Evolutionary conservation across 106 monocot genomes (phyloP).

Genomic region (Iris macrosiphon): DNA sequence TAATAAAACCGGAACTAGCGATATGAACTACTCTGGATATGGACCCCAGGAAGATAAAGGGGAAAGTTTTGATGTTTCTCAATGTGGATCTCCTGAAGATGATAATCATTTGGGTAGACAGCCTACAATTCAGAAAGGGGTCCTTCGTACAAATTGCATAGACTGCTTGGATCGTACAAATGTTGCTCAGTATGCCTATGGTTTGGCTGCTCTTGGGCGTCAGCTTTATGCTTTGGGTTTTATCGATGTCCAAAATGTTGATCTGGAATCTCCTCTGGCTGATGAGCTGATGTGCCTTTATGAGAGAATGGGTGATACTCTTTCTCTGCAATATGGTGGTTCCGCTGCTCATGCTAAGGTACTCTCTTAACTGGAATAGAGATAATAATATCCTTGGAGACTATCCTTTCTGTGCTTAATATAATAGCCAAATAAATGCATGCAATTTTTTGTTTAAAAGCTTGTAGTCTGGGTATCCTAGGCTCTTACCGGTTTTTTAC

Average conservation of each 20-base stretch:
- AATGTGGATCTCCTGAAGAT: constrained; percentile 2
- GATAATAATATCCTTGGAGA: neutral
- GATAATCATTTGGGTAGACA: constrained; percentile 10
- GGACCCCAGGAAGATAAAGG: constrained; percentile 11
- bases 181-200: constrained; percentile 94
- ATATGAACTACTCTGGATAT: constrained; percentile 6
- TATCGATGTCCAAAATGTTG: constrained; percentile 48
- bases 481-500: too few relatives aligned
- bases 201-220: constrained; percentile 72
- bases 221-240: constrained; percentile 71
- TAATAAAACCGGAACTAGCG: neutral
- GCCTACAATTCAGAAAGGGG: constrained; percentile 56
- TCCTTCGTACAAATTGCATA: constrained; percentile 95
- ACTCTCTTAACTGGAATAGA: neutral
- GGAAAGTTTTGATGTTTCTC: constrained; percentile 7
- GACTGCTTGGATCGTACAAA: constrained; percentile 98
- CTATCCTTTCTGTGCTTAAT: neutral
- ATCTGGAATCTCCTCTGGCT: constrained; percentile 59
- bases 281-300: constrained; percentile 80
- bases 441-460: neutral
- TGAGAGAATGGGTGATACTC: constrained; percentile 98
- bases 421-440: too few relatives aligned
- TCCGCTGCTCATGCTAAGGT: constrained; percentile 99
- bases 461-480: neutral
- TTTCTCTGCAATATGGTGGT: constrained; percentile 91